Percentiles rank a stretch among this genome's conserved stretches.
These are phyloP conservation scores for Fomitopsis serialis DNA, from an alignment of 768 basidiomycete species.

Conservation along the genomic window DNA sequence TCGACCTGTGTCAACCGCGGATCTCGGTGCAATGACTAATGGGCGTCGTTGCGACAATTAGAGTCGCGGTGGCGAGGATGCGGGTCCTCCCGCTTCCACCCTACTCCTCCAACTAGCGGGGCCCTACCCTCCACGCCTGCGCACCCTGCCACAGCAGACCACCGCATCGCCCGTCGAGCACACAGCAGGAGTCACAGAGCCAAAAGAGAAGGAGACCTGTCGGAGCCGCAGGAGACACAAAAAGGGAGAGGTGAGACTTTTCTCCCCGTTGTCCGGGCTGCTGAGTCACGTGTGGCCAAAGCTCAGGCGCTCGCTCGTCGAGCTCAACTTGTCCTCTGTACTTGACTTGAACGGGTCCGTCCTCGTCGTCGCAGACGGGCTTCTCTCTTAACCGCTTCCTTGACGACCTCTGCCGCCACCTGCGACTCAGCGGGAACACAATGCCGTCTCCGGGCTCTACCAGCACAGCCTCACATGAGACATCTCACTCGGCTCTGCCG, in stretches of 20 bases:
- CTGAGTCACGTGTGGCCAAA: slow-evolving; percentile 1
- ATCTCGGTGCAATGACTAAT: not conserved
- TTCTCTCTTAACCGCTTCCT: not conserved
- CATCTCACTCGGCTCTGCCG: not conserved
- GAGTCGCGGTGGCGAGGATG: not conserved
- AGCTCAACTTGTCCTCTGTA: not conserved
- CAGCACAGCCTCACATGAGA: not conserved
- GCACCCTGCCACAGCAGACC: no score
- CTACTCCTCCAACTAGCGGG: no score
- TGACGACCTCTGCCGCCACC: not conserved
- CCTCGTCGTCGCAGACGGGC: not conserved
- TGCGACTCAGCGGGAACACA: not conserved
- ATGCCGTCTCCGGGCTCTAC: slow-evolving; percentile 3
- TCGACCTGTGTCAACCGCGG: not conserved
- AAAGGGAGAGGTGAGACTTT: not conserved
- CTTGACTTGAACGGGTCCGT: no score
- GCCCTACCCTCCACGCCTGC: no score
- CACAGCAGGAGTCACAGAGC: not conserved
- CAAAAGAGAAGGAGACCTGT: no score
- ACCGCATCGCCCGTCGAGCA: no score
- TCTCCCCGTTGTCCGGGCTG: not conserved
- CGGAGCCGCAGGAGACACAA: no score
- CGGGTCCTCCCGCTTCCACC: not conserved
- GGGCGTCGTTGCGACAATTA: not conserved
- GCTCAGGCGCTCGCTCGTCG: not conserved